A percentile compares a stretch with the other conserved stretches of the same genome.
Conservation (phyloP, 768 basidiomycete species). For the Boletus vinaceobasis region DNA sequence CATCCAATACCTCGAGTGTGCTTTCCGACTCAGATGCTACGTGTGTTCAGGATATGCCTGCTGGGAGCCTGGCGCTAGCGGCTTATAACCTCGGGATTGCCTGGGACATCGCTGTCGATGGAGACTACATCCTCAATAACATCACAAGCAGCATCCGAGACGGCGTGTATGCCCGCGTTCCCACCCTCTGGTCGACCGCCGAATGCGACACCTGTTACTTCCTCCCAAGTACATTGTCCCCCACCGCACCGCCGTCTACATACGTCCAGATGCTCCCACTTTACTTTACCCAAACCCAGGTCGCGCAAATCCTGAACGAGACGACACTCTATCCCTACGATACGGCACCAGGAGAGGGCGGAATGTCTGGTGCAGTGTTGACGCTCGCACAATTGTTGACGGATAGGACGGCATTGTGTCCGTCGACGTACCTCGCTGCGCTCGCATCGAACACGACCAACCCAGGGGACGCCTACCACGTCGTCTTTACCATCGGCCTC, state of each 20-base stretch:
- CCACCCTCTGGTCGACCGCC: constrained; percentile 15
- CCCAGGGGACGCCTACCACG: constrained; percentile 8
- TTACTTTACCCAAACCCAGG: constrained; percentile 11
- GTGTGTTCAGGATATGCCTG: constrained; percentile 10
- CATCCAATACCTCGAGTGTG: constrained; percentile 8
- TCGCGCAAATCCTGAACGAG: constrained; percentile 8
- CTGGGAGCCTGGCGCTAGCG: constrained; percentile 4
- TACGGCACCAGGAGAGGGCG: background rate
- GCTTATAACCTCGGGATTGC: constrained; percentile 3
- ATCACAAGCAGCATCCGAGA: constrained; percentile 13
- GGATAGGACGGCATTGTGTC: constrained; percentile 10
- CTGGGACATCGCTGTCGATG: constrained; percentile 15
- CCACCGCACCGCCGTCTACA: constrained; percentile 7
- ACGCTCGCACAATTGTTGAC: constrained; percentile 9
- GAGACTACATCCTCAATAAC: constrained; percentile 16
- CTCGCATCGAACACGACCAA: constrained; percentile 14
- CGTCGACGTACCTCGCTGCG: constrained; percentile 3
- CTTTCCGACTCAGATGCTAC: background rate
- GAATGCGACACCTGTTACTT: constrained; percentile 21
- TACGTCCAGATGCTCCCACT: background rate
- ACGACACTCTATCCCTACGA: constrained; percentile 18
- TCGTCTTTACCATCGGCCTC: constrained; percentile 1
- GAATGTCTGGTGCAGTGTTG: constrained; percentile 9
- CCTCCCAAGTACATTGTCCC: constrained; percentile 13
- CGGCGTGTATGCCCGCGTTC: constrained; percentile 12